Evolutionary conservation across 2,329 filamentous ascomycete genomes (phyloP).

Genomic region (Monosporascus sp.): DNA sequence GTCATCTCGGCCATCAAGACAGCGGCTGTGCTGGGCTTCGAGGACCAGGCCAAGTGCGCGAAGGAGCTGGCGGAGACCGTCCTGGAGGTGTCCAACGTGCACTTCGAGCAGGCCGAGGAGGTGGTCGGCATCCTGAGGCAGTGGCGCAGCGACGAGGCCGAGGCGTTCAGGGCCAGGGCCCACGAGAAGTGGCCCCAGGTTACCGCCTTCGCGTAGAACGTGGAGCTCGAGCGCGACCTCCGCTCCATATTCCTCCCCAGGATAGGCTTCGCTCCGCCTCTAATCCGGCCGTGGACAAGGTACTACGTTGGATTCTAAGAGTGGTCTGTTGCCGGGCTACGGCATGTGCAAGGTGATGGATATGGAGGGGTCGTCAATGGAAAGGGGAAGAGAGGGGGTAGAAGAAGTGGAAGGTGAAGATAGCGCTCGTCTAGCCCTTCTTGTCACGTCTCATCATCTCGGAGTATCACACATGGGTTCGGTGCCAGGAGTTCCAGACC

Average conservation of each 20-base stretch:
- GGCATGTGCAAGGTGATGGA: not conserved
- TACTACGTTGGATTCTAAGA: no score
- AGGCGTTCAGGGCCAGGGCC: constrained; percentile 43
- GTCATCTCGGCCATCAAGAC: constrained; percentile 58
- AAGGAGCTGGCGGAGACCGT: constrained; percentile 50
- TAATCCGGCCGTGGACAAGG: no score
- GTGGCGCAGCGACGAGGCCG: constrained; percentile 45
- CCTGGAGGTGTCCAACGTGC: constrained; percentile 38
- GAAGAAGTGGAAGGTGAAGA: no score
- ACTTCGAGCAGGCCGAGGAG: constrained; percentile 42
- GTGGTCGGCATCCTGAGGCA: constrained; percentile 36
- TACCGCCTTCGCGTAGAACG: constrained; percentile 35
- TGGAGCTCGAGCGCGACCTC: not conserved
- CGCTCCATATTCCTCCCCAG: no score
- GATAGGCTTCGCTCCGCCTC: no score
- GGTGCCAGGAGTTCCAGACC: no score
- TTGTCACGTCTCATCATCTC: no score
- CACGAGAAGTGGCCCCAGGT: constrained; percentile 46
- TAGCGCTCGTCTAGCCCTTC: no score
- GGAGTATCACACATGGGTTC: no score
- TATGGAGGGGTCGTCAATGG: not conserved
- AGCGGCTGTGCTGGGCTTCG: constrained; percentile 53
- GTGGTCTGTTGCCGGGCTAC: no score
- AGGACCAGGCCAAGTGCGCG: constrained; percentile 43
- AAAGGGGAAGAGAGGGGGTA: no score